Percentiles rank a stretch among this genome's conserved stretches.
These are phyloP conservation scores for Canariomyces notabilis DNA, from an alignment of 2,329 filamentous ascomycete genomes.

Conservation along the genomic window DNA sequence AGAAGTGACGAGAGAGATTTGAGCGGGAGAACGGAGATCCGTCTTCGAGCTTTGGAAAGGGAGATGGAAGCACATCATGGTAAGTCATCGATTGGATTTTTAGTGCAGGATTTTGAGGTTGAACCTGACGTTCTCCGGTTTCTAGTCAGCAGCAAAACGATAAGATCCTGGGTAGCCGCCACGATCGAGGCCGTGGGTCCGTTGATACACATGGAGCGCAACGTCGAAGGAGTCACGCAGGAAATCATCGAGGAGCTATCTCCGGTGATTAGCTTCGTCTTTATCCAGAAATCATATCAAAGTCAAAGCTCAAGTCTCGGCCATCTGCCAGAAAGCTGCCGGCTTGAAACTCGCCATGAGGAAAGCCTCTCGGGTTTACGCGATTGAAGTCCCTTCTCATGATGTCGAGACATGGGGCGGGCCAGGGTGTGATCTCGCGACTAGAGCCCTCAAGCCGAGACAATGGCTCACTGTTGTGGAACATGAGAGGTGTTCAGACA, in stretches of 20 bases:
- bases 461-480: conserved; percentile 4
- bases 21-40: conserved; percentile 7
- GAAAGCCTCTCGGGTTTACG: background rate
- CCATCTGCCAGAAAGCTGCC: conserved; percentile 18
- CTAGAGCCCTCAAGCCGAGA: background rate
- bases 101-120: too few relatives aligned
- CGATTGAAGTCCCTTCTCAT: conserved; percentile 13
- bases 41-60: conserved; percentile 11
- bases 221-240: conserved; percentile 3
- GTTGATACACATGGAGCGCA: conserved; percentile 1
- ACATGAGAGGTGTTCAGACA: background rate
- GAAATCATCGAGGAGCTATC: conserved; percentile 8
- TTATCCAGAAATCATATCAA: conserved; percentile 3
- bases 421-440: conserved; percentile 5
- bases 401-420: conserved; percentile 11
- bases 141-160: background rate
- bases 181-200: conserved; percentile 3
- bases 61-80: conserved; percentile 7
- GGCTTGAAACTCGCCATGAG: conserved; percentile 17
- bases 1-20: background rate
- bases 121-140: background rate
- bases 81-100: conserved; percentile 1
- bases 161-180: conserved; percentile 5
- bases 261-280: conserved; percentile 5
- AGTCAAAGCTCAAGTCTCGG: conserved; percentile 1